These are phyloP conservation scores for Clausena lansium DNA, from an alignment of 345 rosid species.

Conservation along the genomic window DNA sequence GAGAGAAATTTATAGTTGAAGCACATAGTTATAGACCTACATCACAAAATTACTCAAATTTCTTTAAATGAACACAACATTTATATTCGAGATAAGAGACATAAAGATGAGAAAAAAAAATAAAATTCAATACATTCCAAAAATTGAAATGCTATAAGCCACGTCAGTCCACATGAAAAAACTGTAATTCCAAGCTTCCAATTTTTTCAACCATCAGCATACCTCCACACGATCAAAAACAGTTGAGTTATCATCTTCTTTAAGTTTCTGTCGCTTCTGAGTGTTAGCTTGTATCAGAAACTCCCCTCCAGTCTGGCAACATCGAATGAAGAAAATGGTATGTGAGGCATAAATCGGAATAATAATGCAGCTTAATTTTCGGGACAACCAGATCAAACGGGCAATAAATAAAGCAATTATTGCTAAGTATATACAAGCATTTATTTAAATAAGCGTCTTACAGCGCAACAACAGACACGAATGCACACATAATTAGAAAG, in stretches of 20 bases:
- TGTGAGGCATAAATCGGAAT: background rate
- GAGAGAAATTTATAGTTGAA: background rate
- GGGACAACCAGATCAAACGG: background rate
- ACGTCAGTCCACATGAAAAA: constrained; percentile 3
- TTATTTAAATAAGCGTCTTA: background rate
- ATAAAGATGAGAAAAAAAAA: background rate
- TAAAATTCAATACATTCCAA: background rate
- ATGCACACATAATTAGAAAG: background rate
- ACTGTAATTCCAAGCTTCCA: constrained; percentile 1
- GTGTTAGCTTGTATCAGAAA: constrained; percentile 92
- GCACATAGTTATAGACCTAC: background rate
- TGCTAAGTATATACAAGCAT: background rate
- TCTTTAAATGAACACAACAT: background rate
- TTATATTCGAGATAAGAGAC: background rate
- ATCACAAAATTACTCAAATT: background rate
- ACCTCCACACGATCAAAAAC: constrained; percentile 67
- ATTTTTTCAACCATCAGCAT: constrained; percentile 15
- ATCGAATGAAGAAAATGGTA: constrained; percentile 13
- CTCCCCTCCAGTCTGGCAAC: constrained; percentile 71
- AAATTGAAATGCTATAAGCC: background rate
- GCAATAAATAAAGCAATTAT: background rate
- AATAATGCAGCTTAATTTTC: background rate
- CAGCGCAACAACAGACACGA: background rate
- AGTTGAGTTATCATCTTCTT: constrained; percentile 46
- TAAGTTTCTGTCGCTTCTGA: constrained; percentile 74